These are phyloP conservation scores for Aspergillus sp. DNA, from an alignment of 2,329 filamentous ascomycete species.

Conservation along the genomic window DNA sequence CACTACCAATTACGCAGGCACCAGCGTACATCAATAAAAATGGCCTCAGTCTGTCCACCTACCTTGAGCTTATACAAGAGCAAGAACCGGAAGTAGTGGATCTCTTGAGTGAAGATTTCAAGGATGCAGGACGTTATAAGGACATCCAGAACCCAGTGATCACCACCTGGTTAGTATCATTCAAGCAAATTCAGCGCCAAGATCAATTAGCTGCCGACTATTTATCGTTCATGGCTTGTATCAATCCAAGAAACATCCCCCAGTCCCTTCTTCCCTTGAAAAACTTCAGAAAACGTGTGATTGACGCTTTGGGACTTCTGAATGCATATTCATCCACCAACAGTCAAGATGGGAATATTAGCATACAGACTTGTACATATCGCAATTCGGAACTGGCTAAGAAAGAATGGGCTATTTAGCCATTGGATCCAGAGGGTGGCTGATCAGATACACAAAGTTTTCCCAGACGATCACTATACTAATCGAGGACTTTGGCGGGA, in stretches of 20 bases:
- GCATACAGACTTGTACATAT: constrained; percentile 11
- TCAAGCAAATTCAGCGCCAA: constrained; percentile 6
- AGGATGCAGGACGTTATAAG: constrained; percentile 9
- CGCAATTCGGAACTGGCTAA: constrained; percentile 11
- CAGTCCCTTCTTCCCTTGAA: constrained; percentile 7
- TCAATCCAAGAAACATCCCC: constrained; percentile 11
- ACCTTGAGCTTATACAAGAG: constrained; percentile 4
- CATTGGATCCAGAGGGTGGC: neutral
- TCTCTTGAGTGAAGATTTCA: constrained; percentile 9
- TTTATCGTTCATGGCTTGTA: constrained; percentile 11
- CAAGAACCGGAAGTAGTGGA: constrained; percentile 3
- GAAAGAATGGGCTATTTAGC: neutral
- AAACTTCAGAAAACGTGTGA: neutral
- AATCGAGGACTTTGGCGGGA: constrained; percentile 8
- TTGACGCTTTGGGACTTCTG: constrained; percentile 10
- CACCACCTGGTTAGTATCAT: constrained; percentile 12
- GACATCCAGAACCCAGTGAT: constrained; percentile 9
- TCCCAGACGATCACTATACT: constrained; percentile 3
- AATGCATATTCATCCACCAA: constrained; percentile 10
- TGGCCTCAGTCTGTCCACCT: neutral
- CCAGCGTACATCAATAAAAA: constrained; percentile 13
- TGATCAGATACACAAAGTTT: constrained; percentile 4
- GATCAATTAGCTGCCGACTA: constrained; percentile 4
- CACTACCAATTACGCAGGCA: constrained; percentile 9
- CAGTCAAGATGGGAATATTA: constrained; percentile 2